Percentiles rank a stretch among this genome's conserved stretches.
These are phyloP conservation scores for Clonostachys chloroleuca DNA, from an alignment of 2,329 filamentous ascomycete species.

Conservation along the genomic window DNA sequence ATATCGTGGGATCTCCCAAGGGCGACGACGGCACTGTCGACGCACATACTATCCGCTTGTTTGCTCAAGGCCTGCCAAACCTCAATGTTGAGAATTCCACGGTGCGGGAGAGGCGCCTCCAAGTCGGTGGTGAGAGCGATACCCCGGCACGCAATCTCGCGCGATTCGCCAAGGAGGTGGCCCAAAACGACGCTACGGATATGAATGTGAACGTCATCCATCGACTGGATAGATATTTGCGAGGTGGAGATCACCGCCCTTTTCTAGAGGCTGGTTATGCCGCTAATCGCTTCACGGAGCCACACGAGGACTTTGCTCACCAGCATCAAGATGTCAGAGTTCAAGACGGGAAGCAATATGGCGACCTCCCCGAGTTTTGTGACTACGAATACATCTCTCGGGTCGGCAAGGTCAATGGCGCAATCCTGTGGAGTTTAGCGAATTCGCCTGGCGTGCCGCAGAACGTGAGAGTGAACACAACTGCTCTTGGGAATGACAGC, in stretches of 20 bases:
- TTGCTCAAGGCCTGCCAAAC: constrained; percentile 40
- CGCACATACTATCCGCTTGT: constrained; percentile 48
- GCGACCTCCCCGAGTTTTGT: constrained; percentile 51
- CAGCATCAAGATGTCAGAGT: constrained; percentile 51
- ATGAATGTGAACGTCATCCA: constrained; percentile 55
- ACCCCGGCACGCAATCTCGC: constrained; percentile 49
- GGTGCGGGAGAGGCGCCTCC: constrained; percentile 28
- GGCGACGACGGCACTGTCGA: constrained; percentile 38
- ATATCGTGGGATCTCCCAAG: constrained; percentile 48
- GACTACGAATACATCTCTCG: constrained; percentile 50
- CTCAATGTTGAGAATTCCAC: constrained; percentile 29
- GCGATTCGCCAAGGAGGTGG: constrained; percentile 49
- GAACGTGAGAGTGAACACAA: constrained; percentile 44
- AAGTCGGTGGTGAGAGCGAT: constrained; percentile 49
- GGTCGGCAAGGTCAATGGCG: constrained; percentile 49
- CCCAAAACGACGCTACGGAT: constrained; percentile 40
- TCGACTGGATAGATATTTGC: constrained; percentile 49
- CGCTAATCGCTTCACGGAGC: constrained; percentile 52
- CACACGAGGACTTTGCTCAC: constrained; percentile 51
- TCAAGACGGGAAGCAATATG: constrained; percentile 45
- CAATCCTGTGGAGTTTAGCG: constrained; percentile 47
- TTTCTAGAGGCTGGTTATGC: constrained; percentile 52
- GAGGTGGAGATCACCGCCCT: constrained; percentile 50
- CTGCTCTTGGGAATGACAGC: constrained; percentile 40
- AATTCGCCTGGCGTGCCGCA: constrained; percentile 42